A percentile compares a stretch with the other conserved stretches of the same genome.
phyloP scores from a whole-genome alignment of 1,139 yeast genomes.

The Zygoascus sp. region DNA sequence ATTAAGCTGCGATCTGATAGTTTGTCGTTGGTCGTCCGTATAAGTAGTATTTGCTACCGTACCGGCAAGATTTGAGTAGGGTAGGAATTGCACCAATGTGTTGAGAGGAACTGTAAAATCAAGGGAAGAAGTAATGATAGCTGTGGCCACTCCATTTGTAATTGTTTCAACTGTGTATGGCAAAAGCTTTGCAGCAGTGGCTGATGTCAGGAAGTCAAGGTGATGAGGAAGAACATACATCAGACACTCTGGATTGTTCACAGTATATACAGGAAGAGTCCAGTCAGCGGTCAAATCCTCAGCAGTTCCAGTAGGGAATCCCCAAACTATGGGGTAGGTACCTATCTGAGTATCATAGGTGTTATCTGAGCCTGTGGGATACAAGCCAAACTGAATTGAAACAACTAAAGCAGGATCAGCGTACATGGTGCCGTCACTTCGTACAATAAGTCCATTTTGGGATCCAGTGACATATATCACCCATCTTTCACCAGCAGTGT shows the following conservation, averaged over 20 bases:
- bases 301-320: too few species aligned
- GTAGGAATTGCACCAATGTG: constrained; percentile 24
- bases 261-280: not conserved
- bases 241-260: not conserved
- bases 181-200: not conserved
- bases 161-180: not conserved
- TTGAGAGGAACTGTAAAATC: not conserved
- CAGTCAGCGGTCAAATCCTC: too few species aligned
- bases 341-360: too few species aligned
- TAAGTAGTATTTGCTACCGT: constrained; percentile 41
- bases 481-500: not conserved
- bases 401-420: too few species aligned
- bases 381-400: too few species aligned
- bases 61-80: not conserved
- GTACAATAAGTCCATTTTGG: too few species aligned
- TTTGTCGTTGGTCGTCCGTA: constrained; percentile 54
- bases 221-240: not conserved
- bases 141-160: not conserved
- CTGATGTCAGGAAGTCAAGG: constrained; percentile 26
- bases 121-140: not conserved
- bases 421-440: too few species aligned
- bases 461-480: not conserved
- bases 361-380: too few species aligned
- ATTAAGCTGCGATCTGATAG: constrained; percentile 38
- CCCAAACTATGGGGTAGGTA: too few species aligned